These are phyloP conservation scores for Peniophora sp. DNA, from an alignment of 1,284 basidiomycete species.

Conservation along the genomic window DNA sequence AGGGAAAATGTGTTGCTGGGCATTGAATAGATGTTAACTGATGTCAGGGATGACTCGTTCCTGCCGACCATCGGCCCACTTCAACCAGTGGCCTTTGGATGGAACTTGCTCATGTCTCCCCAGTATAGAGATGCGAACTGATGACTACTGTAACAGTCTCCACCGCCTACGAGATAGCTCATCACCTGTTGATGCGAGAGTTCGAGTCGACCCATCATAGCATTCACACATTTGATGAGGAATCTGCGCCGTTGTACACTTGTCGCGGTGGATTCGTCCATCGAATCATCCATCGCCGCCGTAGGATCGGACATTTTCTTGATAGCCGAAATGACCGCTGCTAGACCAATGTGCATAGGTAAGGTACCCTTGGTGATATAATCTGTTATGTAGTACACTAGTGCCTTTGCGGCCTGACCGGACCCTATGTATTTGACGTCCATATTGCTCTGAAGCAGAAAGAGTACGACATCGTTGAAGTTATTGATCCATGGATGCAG, in stretches of 20 bases:
- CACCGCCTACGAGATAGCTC: slow-evolving; percentile 5
- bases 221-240: slow-evolving; percentile 1
- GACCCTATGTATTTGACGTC: slow-evolving; percentile 24
- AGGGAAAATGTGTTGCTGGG: too few relatives aligned
- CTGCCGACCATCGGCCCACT: too few relatives aligned
- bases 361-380: slow-evolving; percentile 20
- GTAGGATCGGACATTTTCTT: slow-evolving; percentile 6
- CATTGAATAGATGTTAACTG: too few relatives aligned
- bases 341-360: slow-evolving; percentile 12
- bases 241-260: too few relatives aligned
- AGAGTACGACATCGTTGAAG: slow-evolving; percentile 7
- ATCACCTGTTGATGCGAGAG: slow-evolving; percentile 6
- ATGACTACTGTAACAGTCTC: slow-evolving; percentile 6
- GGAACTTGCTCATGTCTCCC: not conserved
- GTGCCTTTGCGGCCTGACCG: slow-evolving; percentile 19
- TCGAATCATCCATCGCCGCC: slow-evolving; percentile 5
- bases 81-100: too few relatives aligned
- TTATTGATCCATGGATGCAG: slow-evolving; percentile 7
- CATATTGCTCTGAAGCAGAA: slow-evolving; percentile 19
- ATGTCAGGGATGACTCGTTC: too few relatives aligned
- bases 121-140: slow-evolving; percentile 2
- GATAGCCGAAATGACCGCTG: slow-evolving; percentile 15
- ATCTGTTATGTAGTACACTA: slow-evolving; percentile 21
- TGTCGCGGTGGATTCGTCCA: not conserved
- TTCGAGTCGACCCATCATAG: slow-evolving; percentile 2